These are phyloP conservation scores for Westerdykella ornata DNA, from an alignment of 2,329 filamentous ascomycete species.

Conservation along the genomic window DNA sequence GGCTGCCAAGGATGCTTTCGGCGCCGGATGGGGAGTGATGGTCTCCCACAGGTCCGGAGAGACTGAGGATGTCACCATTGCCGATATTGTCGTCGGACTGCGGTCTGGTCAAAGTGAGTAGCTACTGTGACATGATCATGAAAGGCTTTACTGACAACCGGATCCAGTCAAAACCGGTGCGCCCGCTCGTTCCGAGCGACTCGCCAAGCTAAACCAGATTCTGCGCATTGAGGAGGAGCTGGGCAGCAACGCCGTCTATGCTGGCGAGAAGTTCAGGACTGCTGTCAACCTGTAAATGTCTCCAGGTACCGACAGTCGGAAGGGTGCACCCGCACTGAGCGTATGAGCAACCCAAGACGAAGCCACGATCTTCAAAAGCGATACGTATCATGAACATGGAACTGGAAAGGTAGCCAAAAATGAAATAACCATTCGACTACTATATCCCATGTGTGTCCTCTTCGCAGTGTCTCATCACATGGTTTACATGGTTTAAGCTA, in stretches of 20 bases:
- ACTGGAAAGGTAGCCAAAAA: neutral
- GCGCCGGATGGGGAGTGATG: slow-evolving; percentile 97
- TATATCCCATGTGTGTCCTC: neutral
- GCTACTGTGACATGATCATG: neutral
- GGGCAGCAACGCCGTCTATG: slow-evolving; percentile 82
- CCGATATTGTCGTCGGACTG: slow-evolving; percentile 95
- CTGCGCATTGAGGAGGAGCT: slow-evolving; percentile 99
- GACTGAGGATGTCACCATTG: slow-evolving; percentile 99
- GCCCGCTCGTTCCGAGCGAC: slow-evolving; percentile 90
- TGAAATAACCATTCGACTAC: neutral
- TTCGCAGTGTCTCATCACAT: neutral
- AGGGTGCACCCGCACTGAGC: neutral
- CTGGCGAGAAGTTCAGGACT: slow-evolving; percentile 85
- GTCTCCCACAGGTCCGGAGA: slow-evolving; percentile 98
- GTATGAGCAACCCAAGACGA: neutral
- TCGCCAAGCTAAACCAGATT: slow-evolving; percentile 99
- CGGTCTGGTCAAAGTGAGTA: slow-evolving; percentile 80
- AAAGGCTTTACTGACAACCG: slow-evolving; percentile 1
- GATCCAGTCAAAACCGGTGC: slow-evolving; percentile 56
- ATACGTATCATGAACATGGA: neutral
- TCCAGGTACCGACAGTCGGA: neutral
- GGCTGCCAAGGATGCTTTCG: slow-evolving; percentile 95
- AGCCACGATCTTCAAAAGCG: neutral
- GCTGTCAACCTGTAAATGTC: slow-evolving; percentile 61
- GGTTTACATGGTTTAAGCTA: too few species aligned